Base-by-base conservation (phyloP, 176 grass and related monocot species). In the barley (Hordeum vulgare) region DNA sequence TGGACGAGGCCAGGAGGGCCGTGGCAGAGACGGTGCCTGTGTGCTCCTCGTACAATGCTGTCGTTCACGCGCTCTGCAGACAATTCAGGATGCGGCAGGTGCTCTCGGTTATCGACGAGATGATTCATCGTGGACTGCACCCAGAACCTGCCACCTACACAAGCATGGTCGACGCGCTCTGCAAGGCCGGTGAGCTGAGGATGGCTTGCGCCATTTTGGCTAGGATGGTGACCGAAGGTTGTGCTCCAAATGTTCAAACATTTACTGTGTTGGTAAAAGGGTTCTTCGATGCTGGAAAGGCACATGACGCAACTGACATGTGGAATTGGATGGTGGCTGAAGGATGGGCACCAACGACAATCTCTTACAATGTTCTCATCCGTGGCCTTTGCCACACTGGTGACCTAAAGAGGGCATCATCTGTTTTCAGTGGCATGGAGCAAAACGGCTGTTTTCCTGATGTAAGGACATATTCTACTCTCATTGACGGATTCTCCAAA, bases 311-410 rank as follows among this genome's bases (percentile, higher is more conserved):
- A 7, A 31, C 94, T 24, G 33, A 72, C 73, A 78, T 94, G 66
- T 98, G 95, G 95, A 75, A 90, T 54, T 89, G 88, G 84, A 95
- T 95, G 92, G 35, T 95, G 61, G 45, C 49, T 27, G 84, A 94
- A 72, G 85, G 86, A 79, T 98, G 86, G 51, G 11, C 31, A 17
- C 95, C 92, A 0, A 83, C 94, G 23, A 54, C 74, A 31, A 62
- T 98, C 58, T 84, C 88, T 41, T 98, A 93, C 71, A 98, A 94
- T 83, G 81, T 98, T 75, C 85, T 98, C 41, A 84, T 94, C 60
- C 80, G 80, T 81, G 95, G 95, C 24, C 86, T 95, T 84, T 91
- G 95, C 71, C 51, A 37, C 73, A 60, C 69, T 27, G 86, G 82
- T 78, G 76, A 89, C 70, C 37, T 88, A 10, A 65, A 86, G 33